Evolutionary conservation across 352 stramenopile genomes (phyloP).

Genomic region (Phytopythium kandeliae): DNA sequence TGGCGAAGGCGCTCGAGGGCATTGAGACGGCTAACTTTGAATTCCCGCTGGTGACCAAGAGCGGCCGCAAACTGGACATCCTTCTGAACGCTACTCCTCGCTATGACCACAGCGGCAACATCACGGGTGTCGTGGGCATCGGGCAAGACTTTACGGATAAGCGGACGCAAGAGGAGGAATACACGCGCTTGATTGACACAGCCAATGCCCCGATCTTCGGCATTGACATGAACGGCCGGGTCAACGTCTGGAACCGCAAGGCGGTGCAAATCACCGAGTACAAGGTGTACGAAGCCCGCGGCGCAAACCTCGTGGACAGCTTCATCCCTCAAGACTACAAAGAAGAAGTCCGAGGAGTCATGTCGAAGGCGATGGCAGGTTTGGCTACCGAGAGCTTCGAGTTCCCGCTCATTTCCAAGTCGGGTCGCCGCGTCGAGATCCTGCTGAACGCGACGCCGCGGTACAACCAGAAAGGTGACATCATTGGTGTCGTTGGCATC

Average conservation of each 20-base stretch:
- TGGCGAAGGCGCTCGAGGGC: slow-evolving; percentile 58
- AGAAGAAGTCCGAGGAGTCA: slow-evolving; percentile 44
- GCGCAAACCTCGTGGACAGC: slow-evolving; percentile 79
- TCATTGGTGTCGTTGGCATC: slow-evolving; percentile 79
- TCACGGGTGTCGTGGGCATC: slow-evolving; percentile 74
- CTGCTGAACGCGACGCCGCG: slow-evolving; percentile 78
- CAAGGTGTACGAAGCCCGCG: slow-evolving; percentile 84
- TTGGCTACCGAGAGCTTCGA: slow-evolving; percentile 81
- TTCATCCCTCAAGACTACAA: slow-evolving; percentile 85
- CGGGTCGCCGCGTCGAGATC: slow-evolving; percentile 71
- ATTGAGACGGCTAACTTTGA: slow-evolving; percentile 81
- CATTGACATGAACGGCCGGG: slow-evolving; percentile 71
- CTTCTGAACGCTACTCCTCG: slow-evolving; percentile 74
- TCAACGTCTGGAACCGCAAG: slow-evolving; percentile 92
- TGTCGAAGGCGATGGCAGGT: slow-evolving; percentile 57
- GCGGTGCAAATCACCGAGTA: slow-evolving; percentile 89
- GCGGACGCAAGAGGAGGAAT: slow-evolving; percentile 83
- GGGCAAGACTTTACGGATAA: slow-evolving; percentile 81
- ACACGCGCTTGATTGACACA: slow-evolving; percentile 84
- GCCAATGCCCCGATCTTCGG: slow-evolving; percentile 90
- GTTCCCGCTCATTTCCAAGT: slow-evolving; percentile 83
- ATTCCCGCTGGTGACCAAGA: slow-evolving; percentile 77
- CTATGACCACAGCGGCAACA: slow-evolving; percentile 63
- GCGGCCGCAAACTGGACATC: slow-evolving; percentile 62
- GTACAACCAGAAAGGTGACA: slow-evolving; percentile 75